Evolutionary conservation across 139 green algal species (phyloP).

Genomic region (Picocystis salinarum): DNA sequence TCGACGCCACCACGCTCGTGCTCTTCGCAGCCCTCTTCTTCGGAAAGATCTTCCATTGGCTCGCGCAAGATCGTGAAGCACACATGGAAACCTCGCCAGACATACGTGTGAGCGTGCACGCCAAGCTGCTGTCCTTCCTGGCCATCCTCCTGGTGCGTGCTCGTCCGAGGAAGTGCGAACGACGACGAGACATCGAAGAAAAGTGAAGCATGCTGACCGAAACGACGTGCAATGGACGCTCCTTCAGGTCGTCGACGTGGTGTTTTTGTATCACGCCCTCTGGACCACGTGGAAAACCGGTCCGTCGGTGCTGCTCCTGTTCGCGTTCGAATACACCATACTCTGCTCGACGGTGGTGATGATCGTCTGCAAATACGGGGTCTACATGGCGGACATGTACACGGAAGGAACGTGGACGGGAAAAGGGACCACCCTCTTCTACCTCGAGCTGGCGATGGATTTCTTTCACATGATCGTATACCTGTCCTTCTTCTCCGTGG

Average conservation of each 20-base stretch:
- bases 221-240: constrained; percentile 1
- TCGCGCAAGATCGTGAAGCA: constrained; percentile 72
- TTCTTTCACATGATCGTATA: constrained; percentile 94
- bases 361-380: constrained; percentile 64
- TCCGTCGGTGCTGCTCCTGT: constrained; percentile 80
- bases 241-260: constrained; percentile 42
- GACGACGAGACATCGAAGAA: background rate
- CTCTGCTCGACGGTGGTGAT: constrained; percentile 41
- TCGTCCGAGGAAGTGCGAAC: background rate
- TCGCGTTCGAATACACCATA: constrained; percentile 96
- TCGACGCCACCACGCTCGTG: constrained; percentile 22
- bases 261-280: constrained; percentile 66
- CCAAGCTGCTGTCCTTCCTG: constrained; percentile 59
- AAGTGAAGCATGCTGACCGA: background rate
- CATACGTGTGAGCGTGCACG: constrained; percentile 41
- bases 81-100: constrained; percentile 81
- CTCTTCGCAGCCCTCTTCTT: constrained; percentile 88
- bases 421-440: constrained; percentile 63
- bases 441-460: constrained; percentile 90
- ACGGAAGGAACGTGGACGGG: constrained; percentile 78
- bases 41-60: constrained; percentile 90
- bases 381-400: constrained; percentile 46
- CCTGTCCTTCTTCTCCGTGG: constrained; percentile 84
- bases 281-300: constrained; percentile 32
- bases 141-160: constrained; percentile 45